Evolutionary conservation across 2,329 filamentous ascomycete genomes (phyloP), one percentile per base, ranked within the genome.

Genomic region (Phialemoniopsis sp.): DNA sequence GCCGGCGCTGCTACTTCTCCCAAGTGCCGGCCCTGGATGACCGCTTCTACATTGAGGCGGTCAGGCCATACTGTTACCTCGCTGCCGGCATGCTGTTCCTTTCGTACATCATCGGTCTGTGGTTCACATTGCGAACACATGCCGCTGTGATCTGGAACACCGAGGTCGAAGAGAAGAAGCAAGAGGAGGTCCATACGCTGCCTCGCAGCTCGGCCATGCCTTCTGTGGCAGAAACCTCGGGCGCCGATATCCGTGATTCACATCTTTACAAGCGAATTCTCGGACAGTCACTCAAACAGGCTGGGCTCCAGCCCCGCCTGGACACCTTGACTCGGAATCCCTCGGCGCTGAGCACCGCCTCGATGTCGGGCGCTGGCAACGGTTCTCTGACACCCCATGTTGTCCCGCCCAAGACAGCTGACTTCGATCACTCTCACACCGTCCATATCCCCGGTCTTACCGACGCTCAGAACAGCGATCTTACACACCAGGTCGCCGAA

Each of bases 81-180:
- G 85, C 89, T 5, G 89, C 93, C 1, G 66, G 83, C 4, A 75
- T 94, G 55, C 72, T 98, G 13, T 97, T 98, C 65, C 68, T 95
- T 19, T 94, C 90, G 1, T 98, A 98, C 58, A 72, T 93, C 29
- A 93, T 97, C 44, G 93, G 93, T 17, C 72, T 98, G 13, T 88
- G 93, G 74, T 98, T 98, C 63, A 98, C 93, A 1, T 76, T 98
- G 15, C 79, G 93, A 47, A 98, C 93, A 0, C 93, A 98, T 58
- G 93, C 93, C 4, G 90, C 94, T 5, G 86, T 96, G 34, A 98
- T 98, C 49, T 98, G 93, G 93, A 93, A 89, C 53, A 85, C 78
- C 8, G 90, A 96, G 46, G 59, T 74, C 3, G 86, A 90, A 30
- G 86, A 90, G 63, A 90, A 89, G 64, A 83, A 80, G 52, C 70